phyloP scores from a whole-genome alignment of 2,329 filamentous ascomycete genomes.

The Trichophyton simii region DNA sequence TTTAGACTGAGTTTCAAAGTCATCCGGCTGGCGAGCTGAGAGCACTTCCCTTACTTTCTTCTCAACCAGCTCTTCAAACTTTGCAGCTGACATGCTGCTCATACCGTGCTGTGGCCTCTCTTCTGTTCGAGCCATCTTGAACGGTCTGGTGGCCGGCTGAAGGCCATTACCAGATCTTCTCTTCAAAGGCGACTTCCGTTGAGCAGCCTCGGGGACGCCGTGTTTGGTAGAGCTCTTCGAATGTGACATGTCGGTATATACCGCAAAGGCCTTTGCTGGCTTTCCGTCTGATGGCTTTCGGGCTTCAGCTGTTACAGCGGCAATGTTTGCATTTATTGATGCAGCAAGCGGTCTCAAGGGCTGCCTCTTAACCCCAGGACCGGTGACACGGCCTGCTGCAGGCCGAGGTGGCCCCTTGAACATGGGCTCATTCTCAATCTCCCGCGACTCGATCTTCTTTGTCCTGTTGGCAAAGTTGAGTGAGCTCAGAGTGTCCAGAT shows the following conservation, averaged over 20 bases:
- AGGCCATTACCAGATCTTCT: conserved; percentile 24
- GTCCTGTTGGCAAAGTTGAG: conserved; percentile 90
- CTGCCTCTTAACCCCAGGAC: conserved; percentile 47
- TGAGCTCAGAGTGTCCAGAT: conserved; percentile 85
- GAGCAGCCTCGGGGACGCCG: conserved; percentile 27
- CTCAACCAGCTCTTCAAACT: conserved; percentile 84
- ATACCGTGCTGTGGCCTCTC: conserved; percentile 24
- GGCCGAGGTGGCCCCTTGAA: conserved; percentile 61
- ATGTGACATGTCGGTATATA: conserved; percentile 61
- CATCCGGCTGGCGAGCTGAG: conserved; percentile 55
- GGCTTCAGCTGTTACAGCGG: conserved; percentile 40
- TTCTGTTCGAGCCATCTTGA: conserved; percentile 35
- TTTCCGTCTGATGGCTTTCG: conserved; percentile 49
- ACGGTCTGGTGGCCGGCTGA: conserved; percentile 29
- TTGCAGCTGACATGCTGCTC: conserved; percentile 47
- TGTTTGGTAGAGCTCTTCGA: conserved; percentile 19
- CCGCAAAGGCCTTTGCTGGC: conserved; percentile 70
- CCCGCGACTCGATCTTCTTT: conserved; percentile 89
- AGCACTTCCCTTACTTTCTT: conserved; percentile 83
- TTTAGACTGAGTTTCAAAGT: conserved; percentile 36
- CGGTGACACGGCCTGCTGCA: conserved; percentile 28
- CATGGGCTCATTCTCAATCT: conserved; percentile 89
- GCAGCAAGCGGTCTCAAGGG: conserved; percentile 66
- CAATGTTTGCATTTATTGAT: conserved; percentile 59
- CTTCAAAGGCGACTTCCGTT: conserved; percentile 33